These are phyloP conservation scores for Clausena lansium DNA, from an alignment of 345 rosid species.

Conservation along the genomic window DNA sequence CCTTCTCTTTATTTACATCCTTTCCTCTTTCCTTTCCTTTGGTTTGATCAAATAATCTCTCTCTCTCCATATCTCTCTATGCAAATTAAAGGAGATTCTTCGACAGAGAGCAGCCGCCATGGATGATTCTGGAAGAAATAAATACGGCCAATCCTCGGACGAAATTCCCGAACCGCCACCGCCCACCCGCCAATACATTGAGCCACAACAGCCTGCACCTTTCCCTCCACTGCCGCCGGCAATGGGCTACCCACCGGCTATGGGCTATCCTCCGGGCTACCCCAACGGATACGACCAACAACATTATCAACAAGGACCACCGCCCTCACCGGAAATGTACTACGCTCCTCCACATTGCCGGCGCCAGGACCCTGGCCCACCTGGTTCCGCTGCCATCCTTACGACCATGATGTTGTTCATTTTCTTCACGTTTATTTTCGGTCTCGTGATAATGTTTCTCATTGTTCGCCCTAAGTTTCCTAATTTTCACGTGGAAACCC, in stretches of 20 bases:
- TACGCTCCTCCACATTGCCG: constrained; percentile 24
- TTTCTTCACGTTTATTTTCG: constrained; percentile 26
- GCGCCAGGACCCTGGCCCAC: neutral
- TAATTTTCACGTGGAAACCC: constrained; percentile 18
- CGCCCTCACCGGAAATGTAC: constrained; percentile 46
- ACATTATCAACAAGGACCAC: constrained; percentile 35
- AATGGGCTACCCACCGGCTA: constrained; percentile 31
- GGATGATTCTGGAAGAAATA: constrained; percentile 8
- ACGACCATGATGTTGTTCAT: constrained; percentile 35
- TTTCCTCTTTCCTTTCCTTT: neutral
- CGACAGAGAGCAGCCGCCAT: constrained; percentile 5
- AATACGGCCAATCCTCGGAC: constrained; percentile 1
- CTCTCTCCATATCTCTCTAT: neutral
- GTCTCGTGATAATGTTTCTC: constrained; percentile 30
- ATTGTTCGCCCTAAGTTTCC: constrained; percentile 35
- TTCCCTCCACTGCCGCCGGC: constrained; percentile 6
- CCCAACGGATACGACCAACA: constrained; percentile 6
- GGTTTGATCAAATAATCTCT: neutral
- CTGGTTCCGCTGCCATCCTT: constrained; percentile 29
- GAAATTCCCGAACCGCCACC: constrained; percentile 1
- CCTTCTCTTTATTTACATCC: neutral
- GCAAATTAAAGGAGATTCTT: neutral
- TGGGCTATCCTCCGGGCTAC: constrained; percentile 32
- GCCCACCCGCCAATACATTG: neutral
- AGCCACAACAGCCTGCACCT: constrained; percentile 9